A percentile compares a stretch with the other conserved stretches of the same genome.
These are phyloP conservation scores for Aspergillus taichungensis DNA, from an alignment of 495 filamentous ascomycete genomes.

Conservation along the genomic window DNA sequence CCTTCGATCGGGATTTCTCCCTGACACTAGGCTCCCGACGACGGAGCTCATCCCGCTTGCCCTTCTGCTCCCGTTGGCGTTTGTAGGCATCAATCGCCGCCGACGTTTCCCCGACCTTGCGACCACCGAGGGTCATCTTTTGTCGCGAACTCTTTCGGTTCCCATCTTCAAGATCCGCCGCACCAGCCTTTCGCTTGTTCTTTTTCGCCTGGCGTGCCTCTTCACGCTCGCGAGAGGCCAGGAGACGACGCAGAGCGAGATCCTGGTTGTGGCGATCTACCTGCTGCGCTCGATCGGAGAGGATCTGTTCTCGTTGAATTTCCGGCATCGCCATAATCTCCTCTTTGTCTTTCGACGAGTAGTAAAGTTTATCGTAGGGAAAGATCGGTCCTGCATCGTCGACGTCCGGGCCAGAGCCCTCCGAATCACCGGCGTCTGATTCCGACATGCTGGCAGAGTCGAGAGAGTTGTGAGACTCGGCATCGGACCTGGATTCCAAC, in stretches of 20 bases:
- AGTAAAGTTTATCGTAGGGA: slow-evolving; percentile 82
- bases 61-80: slow-evolving; percentile 75
- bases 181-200: slow-evolving; percentile 74
- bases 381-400: slow-evolving; percentile 60
- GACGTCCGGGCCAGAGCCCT: slow-evolving; percentile 38
- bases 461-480: slow-evolving; percentile 64
- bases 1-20: slow-evolving; percentile 42
- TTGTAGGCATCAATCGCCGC: slow-evolving; percentile 75
- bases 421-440: slow-evolving; percentile 65
- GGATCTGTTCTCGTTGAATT: slow-evolving; percentile 77
- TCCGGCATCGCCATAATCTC: slow-evolving; percentile 83
- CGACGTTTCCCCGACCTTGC: slow-evolving; percentile 70
- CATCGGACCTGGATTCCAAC: slow-evolving; percentile 43
- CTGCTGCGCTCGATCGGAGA: slow-evolving; percentile 80
- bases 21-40: slow-evolving; percentile 52
- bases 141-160: slow-evolving; percentile 74
- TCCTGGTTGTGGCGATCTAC: slow-evolving; percentile 75
- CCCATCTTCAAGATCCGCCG: slow-evolving; percentile 62
- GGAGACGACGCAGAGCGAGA: slow-evolving; percentile 69
- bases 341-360: slow-evolving; percentile 66
- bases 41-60: slow-evolving; percentile 58
- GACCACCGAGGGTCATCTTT: slow-evolving; percentile 67
- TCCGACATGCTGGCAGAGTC: slow-evolving; percentile 85
- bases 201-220: slow-evolving; percentile 48
- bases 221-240: slow-evolving; percentile 59